Evolutionary conservation across 1,139 yeast species (phyloP).

Genomic region (Taphrina deformans): DNA sequence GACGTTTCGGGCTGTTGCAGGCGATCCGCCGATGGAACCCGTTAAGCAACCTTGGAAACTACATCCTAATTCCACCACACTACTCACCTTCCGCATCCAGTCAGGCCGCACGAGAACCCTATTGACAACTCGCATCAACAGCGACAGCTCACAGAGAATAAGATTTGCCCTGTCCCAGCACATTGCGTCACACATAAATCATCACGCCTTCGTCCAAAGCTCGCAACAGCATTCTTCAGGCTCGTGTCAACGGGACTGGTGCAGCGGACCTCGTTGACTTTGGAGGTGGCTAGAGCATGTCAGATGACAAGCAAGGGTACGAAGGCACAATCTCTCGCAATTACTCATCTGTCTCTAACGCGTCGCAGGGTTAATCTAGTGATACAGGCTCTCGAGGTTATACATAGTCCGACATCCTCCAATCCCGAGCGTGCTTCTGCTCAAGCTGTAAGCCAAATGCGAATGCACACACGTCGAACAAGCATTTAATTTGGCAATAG

Average conservation of each 20-base stretch:
- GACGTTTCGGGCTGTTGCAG: background rate
- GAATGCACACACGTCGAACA: too few species aligned
- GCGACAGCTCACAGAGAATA: background rate
- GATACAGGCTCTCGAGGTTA: slow-evolving; percentile 33
- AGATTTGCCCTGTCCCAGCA: background rate
- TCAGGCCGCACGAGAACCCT: too few species aligned
- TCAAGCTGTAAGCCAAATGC: slow-evolving; percentile 24
- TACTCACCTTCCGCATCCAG: background rate
- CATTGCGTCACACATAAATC: background rate
- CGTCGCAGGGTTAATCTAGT: slow-evolving; percentile 25
- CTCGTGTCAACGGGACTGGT: background rate
- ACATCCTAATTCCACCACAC: background rate
- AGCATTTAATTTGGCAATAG: too few species aligned
- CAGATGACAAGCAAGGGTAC: slow-evolving; percentile 20
- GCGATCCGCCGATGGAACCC: background rate
- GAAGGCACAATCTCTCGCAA: background rate
- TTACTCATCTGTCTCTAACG: background rate
- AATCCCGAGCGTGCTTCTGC: slow-evolving; percentile 29
- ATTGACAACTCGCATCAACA: too few species aligned
- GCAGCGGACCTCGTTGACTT: background rate
- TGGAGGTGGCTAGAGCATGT: slow-evolving; percentile 15
- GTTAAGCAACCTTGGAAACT: too few species aligned
- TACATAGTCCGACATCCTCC: slow-evolving; percentile 28
- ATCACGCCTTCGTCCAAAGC: background rate
- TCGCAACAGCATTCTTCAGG: background rate